Conservation (phyloP, 2,329 filamentous ascomycete species). For the Aspergillus vadensis region DNA sequence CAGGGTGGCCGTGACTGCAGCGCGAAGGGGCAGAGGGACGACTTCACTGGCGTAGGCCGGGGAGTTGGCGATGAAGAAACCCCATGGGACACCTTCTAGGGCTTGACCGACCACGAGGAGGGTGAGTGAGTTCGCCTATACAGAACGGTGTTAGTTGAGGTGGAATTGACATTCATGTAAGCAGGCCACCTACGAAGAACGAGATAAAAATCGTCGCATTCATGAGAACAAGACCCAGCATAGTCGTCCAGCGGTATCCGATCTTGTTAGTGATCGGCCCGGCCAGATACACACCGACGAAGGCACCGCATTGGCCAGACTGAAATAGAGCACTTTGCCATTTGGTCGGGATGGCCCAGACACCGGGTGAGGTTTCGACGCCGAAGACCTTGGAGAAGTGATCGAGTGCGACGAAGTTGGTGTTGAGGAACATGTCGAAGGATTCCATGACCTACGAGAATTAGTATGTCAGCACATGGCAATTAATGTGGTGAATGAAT, state of each 20-base stretch:
- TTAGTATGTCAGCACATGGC: background rate
- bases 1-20: conserved; percentile 29
- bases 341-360: conserved; percentile 40
- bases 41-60: conserved; percentile 35
- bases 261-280: conserved; percentile 62
- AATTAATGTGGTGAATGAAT: background rate
- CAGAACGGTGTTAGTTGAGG: no score
- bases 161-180: no score
- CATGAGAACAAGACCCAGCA: conserved; percentile 57
- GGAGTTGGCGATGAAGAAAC: conserved; percentile 34
- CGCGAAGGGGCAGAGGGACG: conserved; percentile 30
- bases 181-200: conserved; percentile 51
- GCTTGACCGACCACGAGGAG: conserved; percentile 41
- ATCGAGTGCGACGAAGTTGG: conserved; percentile 49
- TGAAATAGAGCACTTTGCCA: conserved; percentile 61
- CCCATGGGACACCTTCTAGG: conserved; percentile 35
- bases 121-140: conserved; percentile 43
- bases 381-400: conserved; percentile 46
- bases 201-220: conserved; percentile 64
- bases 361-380: conserved; percentile 17
- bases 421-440: conserved; percentile 53
- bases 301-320: conserved; percentile 59
- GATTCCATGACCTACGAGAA: conserved; percentile 52
- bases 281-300: conserved; percentile 61
- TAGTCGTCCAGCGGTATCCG: conserved; percentile 62